Conservation (phyloP, 495 filamentous ascomycete genomes). For the Xylaria castorea region DNA sequence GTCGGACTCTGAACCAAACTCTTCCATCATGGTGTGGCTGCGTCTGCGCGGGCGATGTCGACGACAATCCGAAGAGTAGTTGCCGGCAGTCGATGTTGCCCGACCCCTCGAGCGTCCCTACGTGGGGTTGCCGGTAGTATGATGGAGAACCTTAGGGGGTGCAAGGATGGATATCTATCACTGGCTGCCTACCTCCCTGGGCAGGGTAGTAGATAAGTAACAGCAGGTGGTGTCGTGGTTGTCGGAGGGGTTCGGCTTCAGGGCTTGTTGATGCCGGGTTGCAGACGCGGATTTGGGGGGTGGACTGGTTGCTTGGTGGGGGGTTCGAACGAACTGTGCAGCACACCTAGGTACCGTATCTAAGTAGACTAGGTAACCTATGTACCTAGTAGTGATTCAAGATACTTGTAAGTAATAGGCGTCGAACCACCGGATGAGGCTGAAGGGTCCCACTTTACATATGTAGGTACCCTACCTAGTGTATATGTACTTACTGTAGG, state of each 20-base stretch:
- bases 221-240: background rate
- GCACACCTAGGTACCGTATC: background rate
- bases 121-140: background rate
- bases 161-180: background rate
- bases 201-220: background rate
- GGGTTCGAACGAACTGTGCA: background rate
- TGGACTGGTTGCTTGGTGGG: background rate
- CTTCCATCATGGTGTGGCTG: slow-evolving; percentile 69
- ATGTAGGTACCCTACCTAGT: too few relatives aligned
- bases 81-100: slow-evolving; percentile 2
- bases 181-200: background rate
- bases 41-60: background rate
- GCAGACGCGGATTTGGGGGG: background rate
- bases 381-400: too few relatives aligned
- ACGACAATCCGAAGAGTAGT: background rate
- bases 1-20: slow-evolving; percentile 96
- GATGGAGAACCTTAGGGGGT: background rate
- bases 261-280: slow-evolving; percentile 10
- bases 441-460: background rate
- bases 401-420: background rate
- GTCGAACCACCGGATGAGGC: background rate
- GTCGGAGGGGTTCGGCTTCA: slow-evolving; percentile 14
- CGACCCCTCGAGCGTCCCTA: background rate
- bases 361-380: too few relatives aligned
- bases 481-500: too few relatives aligned